Base-by-base conservation (phyloP, 768 basidiomycete genomes). In the Suillus decipiens region DNA sequence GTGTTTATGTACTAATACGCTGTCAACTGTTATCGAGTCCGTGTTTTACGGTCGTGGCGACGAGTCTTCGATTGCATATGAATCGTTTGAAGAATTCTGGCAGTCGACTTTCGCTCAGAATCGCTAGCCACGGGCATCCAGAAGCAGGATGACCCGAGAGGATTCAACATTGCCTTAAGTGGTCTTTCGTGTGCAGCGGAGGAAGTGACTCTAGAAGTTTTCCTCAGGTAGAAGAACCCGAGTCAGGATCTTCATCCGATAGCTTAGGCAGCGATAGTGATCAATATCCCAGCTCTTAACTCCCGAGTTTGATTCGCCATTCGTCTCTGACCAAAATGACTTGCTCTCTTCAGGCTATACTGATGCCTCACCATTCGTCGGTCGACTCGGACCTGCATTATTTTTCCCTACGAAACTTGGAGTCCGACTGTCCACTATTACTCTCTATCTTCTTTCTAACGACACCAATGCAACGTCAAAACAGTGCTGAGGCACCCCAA, bases 81-180 rank as follows among this genome's bases (percentile, higher is more conserved):
- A 85, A 7, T 79, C 86, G 2, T 91, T 93, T 69, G 71, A 71
- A 8, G 83, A 84, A 36, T 89, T 88, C 70, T 92, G 91, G 91
- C 71, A 78, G 17, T 67, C 76, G 2, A 78, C 79, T 2, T 90
- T n/a, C n/a, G n/a, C n/a, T n/a, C n/a, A n/a, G n/a, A n/a, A n/a
- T 80, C 64, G 77, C 77, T 12, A 60, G 72, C 2, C 41, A 78
- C 28, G 64, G 76, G 3, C 73, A 77, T 24, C 87, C 88, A 0
- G 64, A 70, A 15, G 70, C 68, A 2, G 86, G 84, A 5, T 92
- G 89, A 88, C 82, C 87, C 0, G 74, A 76, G 34, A 74, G 78
- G 45, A 77, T 89, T 24, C 70, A 66, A 28, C 66, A 70, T 17
- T 80, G 79, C 61, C 67, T 83, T 17, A 57, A 62, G 12, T 68